Base-by-base conservation (phyloP, 805 yeast genomes). In the Saturnispora halmiae region DNA sequence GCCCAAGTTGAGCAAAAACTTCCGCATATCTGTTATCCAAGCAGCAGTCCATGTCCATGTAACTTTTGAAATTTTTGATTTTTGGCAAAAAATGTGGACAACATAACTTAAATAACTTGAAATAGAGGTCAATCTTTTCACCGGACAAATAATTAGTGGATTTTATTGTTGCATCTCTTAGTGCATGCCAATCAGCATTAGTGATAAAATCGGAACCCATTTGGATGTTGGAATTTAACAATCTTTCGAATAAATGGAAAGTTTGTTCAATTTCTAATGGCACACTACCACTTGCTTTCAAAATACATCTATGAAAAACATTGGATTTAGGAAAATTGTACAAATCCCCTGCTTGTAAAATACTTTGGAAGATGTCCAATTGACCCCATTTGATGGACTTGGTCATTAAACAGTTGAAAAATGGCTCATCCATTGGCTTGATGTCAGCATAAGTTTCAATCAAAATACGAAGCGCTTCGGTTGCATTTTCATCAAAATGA, bases 121-220 rank as follows among this genome's bases (percentile, higher is more conserved):
- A 67, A 52, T 77, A 79, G 21, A 77, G 59, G 25, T 67, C 63
- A 44, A 69, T 66, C 55, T 82, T 70, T 21, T 65, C 69, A 4
- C 65, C 43, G 3, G 49, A 43, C 36, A 56, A 60, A 31, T 28
- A 36, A 10, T 54, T 52, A 1, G 77, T 65, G 36, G 77, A 66
- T 38, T 63, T 60, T 32, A 75, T 66, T 4, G 92, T 82, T n/a
- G 90, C 83, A 58, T 79, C 87, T 63, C 88, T 73, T 42, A 83
- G 61, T 3, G 90, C 82, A 36, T 84, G 80, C 90, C 90, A 82
- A 61, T 83, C 90, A 11, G 92, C 90, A 55, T 76, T 76, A 8
- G 86, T 83, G 46, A 83, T 77, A 53, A 73, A 75, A 19, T 57
- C 59, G 48, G 72, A 71, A 6, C 76, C 75, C 42, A 63, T 63